Evolutionary conservation across 768 basidiomycete genomes (phyloP).

Genomic region (Kwoniella sp.): DNA sequence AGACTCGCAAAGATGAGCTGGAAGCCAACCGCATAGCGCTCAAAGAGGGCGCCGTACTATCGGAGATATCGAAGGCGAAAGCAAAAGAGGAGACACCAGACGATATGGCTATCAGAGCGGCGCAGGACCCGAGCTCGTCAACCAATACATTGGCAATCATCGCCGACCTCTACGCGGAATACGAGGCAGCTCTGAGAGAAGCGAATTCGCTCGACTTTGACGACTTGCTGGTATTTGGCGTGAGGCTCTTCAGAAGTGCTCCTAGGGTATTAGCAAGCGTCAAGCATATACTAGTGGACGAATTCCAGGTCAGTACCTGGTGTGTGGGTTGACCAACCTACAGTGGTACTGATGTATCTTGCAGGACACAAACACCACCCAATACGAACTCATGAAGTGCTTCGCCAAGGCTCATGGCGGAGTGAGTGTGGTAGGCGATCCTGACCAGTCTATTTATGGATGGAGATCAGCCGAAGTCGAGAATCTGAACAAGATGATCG

Average conservation of each 20-base stretch:
- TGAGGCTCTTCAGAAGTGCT: constrained; percentile 60
- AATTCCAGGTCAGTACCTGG: constrained; percentile 65
- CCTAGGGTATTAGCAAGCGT: constrained; percentile 59
- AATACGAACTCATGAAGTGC: constrained; percentile 71
- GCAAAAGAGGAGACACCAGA: constrained; percentile 61
- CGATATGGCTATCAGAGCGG: constrained; percentile 51
- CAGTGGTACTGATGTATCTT: too few species aligned
- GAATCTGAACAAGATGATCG: constrained; percentile 68
- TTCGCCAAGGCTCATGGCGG: constrained; percentile 59
- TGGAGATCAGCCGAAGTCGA: constrained; percentile 76
- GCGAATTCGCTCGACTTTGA: constrained; percentile 82
- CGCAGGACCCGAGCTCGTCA: constrained; percentile 26
- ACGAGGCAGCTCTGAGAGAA: constrained; percentile 60
- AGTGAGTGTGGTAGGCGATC: constrained; percentile 81
- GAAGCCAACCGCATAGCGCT: constrained; percentile 54
- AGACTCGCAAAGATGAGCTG: constrained; percentile 57
- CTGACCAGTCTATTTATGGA: constrained; percentile 86
- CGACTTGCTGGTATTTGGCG: constrained; percentile 70
- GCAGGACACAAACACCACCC: constrained; percentile 75
- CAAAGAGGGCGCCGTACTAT: constrained; percentile 58
- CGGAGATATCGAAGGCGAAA: constrained; percentile 68
- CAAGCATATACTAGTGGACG: constrained; percentile 69
- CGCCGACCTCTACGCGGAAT: constrained; percentile 59
- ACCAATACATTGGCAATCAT: constrained; percentile 37
- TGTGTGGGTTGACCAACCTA: too few species aligned